Percentiles rank a stretch among this genome's conserved stretches.
phyloP scores from a whole-genome alignment of 345 rosid species.

The Nasturtium officinale region DNA sequence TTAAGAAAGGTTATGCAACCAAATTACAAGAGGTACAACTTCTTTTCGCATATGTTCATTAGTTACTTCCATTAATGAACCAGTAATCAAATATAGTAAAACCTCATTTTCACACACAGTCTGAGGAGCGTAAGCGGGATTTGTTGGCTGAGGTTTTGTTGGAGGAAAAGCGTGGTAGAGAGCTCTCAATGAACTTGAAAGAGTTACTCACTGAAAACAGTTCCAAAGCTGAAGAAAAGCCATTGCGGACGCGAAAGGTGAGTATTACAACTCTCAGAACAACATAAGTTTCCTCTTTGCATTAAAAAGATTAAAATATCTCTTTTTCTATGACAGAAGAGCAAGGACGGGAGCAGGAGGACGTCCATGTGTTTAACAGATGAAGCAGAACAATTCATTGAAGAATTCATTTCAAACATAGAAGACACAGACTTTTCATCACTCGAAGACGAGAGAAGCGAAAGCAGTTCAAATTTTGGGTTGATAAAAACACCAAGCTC shows the following conservation, averaged over 20 bases:
- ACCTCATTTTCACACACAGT: conserved; percentile 50
- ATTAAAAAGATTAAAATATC: background rate
- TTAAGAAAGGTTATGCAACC: conserved; percentile 55
- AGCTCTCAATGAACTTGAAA: conserved; percentile 61
- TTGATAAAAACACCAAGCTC: conserved; percentile 52
- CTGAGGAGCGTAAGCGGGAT: conserved; percentile 76
- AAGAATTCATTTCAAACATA: conserved; percentile 83
- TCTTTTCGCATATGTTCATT: conserved; percentile 5
- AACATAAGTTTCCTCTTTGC: background rate
- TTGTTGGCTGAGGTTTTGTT: conserved; percentile 65
- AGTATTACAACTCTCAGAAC: conserved; percentile 11
- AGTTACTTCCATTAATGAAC: background rate
- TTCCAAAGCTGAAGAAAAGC: conserved; percentile 48
- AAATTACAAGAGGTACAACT: conserved; percentile 65
- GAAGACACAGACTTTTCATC: conserved; percentile 97
- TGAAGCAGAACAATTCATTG: conserved; percentile 86
- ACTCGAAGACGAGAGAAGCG: conserved; percentile 89
- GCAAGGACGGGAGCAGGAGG: conserved; percentile 67
- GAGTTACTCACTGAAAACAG: conserved; percentile 60
- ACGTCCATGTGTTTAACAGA: conserved; percentile 75
- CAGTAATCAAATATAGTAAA: background rate
- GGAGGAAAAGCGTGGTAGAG: conserved; percentile 70
- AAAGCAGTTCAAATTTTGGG: conserved; percentile 78
- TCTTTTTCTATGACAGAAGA: conserved; percentile 48
- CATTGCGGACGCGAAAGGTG: conserved; percentile 59